Evolutionary conservation across 106 monocot genomes (phyloP).

Genomic region (Dendrobium chrysotoxum): DNA sequence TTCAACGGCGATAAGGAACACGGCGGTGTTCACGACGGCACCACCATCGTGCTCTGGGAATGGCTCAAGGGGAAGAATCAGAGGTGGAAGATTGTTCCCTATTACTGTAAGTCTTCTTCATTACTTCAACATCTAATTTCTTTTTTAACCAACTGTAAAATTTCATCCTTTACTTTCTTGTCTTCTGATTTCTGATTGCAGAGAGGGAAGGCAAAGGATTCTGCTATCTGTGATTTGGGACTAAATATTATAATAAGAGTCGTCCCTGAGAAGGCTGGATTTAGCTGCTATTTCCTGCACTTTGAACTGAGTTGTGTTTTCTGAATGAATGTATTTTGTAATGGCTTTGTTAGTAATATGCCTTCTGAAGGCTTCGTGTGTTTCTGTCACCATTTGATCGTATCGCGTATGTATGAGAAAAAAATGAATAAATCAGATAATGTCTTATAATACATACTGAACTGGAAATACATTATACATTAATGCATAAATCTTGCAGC

Average conservation of each 20-base stretch:
- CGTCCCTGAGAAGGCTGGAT: not conserved
- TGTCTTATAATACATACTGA: not conserved
- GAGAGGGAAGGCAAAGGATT: not conserved
- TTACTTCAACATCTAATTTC: not conserved
- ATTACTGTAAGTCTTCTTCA: slow-evolving; percentile 2
- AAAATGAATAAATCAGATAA: not conserved
- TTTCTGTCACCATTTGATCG: not conserved
- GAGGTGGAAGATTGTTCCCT: slow-evolving; percentile 48
- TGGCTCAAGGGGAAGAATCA: slow-evolving; percentile 52
- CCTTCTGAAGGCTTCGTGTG: not conserved
- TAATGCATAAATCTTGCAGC: too few relatives aligned
- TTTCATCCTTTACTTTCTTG: not conserved
- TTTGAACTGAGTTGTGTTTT: not conserved
- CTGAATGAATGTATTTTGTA: not conserved
- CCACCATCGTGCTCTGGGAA: slow-evolving; percentile 39
- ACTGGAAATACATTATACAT: too few relatives aligned
- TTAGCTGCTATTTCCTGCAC: not conserved
- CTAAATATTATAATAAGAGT: slow-evolving; percentile 1
- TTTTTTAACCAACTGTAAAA: not conserved
- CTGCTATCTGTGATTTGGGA: not conserved
- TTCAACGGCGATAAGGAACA: slow-evolving; percentile 52
- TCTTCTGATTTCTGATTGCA: not conserved
- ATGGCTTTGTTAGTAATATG: not conserved
- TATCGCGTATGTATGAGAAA: too few relatives aligned
- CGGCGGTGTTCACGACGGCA: slow-evolving; percentile 48